Evolutionary conservation across 2,329 filamentous ascomycete species (phyloP).

Genomic region (Phialophora tarda): DNA sequence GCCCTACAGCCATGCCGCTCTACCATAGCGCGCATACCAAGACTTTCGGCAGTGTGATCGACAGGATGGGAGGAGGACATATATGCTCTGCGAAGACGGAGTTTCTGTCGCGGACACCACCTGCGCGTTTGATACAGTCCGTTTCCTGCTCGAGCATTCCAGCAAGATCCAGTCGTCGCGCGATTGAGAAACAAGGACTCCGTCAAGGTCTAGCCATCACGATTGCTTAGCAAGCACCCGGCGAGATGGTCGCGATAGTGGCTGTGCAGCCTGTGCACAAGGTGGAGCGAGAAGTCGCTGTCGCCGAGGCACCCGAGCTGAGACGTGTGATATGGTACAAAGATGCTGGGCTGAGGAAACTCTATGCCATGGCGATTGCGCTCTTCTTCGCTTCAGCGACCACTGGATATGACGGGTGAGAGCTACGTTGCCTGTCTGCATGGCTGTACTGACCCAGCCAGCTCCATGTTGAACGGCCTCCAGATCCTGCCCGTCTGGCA

Average conservation of each 20-base stretch:
- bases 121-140: not conserved
- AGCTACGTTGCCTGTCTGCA: not conserved
- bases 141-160: not conserved
- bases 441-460: conserved; percentile 43
- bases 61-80: conserved; percentile 2
- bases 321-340: conserved; percentile 63
- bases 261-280: conserved; percentile 14
- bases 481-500: conserved; percentile 30
- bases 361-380: conserved; percentile 61
- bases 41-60: conserved; percentile 7
- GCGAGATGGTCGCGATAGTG: conserved; percentile 19
- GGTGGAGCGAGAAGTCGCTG: conserved; percentile 46
- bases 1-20: not conserved
- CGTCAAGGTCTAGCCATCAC: not conserved
- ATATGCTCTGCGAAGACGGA: not conserved
- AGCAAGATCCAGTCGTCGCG: not conserved
- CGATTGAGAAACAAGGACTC: not conserved
- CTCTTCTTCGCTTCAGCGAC: conserved; percentile 62
- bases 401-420: conserved; percentile 64
- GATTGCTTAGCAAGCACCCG: not conserved
- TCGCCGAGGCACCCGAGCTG: conserved; percentile 57
- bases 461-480: conserved; percentile 33
- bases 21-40: conserved; percentile 1
- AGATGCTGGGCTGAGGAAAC: conserved; percentile 62
- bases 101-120: not conserved